These are phyloP conservation scores for Sphaerulina populicola DNA, from an alignment of 2,329 filamentous ascomycete genomes.

Conservation along the genomic window DNA sequence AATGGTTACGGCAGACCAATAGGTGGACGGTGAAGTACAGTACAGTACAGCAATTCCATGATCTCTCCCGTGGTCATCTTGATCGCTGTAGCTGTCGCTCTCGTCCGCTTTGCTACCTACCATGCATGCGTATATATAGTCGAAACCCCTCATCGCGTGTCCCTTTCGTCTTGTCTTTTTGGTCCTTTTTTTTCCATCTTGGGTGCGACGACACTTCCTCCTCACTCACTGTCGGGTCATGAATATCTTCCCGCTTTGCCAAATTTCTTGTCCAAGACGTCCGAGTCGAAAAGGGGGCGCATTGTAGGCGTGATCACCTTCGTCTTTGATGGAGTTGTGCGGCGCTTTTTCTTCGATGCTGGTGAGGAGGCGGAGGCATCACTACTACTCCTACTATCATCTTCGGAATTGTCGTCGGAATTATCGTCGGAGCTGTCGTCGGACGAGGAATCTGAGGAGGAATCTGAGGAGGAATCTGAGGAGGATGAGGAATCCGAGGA, in stretches of 20 bases:
- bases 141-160: too few relatives aligned
- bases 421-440: conserved; percentile 5
- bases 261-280: conserved; percentile 12
- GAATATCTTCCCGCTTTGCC: conserved; percentile 3
- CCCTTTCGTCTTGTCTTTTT: not conserved
- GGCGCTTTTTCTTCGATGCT: not conserved
- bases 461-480: not conserved
- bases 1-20: too few relatives aligned
- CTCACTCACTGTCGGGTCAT: not conserved
- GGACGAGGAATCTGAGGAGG: not conserved
- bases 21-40: too few relatives aligned
- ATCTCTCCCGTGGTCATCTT: too few relatives aligned
- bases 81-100: not conserved
- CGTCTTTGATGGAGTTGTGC: not conserved
- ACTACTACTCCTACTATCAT: not conserved
- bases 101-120: not conserved
- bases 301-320: not conserved
- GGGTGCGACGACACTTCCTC: not conserved
- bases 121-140: too few relatives aligned
- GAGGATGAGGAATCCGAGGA: conserved; percentile 6
- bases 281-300: conserved; percentile 3
- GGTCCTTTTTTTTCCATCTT: not conserved
- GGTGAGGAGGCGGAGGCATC: not conserved
- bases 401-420: not conserved
- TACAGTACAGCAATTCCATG: too few relatives aligned